phyloP scores from a whole-genome alignment of 495 filamentous ascomycete species.

The Penicillium salamii region DNA sequence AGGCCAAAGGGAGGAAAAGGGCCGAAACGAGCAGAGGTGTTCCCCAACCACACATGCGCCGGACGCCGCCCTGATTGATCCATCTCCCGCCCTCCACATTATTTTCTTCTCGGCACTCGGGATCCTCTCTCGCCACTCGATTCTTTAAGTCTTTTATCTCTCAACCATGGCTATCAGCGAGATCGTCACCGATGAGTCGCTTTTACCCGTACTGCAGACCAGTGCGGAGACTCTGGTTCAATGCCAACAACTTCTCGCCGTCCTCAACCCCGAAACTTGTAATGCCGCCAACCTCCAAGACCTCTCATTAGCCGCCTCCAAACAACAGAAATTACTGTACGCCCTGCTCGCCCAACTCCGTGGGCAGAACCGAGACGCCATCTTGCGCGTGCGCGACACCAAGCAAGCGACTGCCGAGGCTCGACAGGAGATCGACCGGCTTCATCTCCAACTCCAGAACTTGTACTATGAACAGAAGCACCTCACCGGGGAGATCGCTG shows the following conservation, averaged over 20 bases:
- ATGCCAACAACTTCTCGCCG: slow-evolving; percentile 67
- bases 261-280: slow-evolving; percentile 47
- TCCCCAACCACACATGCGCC: slow-evolving; percentile 28
- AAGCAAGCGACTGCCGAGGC: slow-evolving; percentile 84
- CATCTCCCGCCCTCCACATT: neutral
- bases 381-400: slow-evolving; percentile 77
- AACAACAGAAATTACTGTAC: slow-evolving; percentile 75
- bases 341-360: slow-evolving; percentile 79
- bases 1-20: slow-evolving; percentile 7
- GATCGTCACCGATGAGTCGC: slow-evolving; percentile 66
- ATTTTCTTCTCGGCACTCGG: slow-evolving; percentile 3
- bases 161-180: slow-evolving; percentile 50
- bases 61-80: slow-evolving; percentile 17
- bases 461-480: slow-evolving; percentile 95
- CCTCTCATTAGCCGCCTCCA: slow-evolving; percentile 60
- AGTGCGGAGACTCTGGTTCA: slow-evolving; percentile 68
- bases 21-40: slow-evolving; percentile 4
- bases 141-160: neutral
- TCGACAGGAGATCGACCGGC: slow-evolving; percentile 82
- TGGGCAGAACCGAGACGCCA: slow-evolving; percentile 74
- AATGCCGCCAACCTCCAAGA: slow-evolving; percentile 41
- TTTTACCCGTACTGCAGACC: slow-evolving; percentile 67
- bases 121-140: slow-evolving; percentile 7
- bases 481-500: slow-evolving; percentile 82
- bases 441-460: slow-evolving; percentile 93